A percentile compares a stretch with the other conserved stretches of the same genome.
Conservation (phyloP, 1,139 yeast genomes). For the Nadsonia commutata region DNA sequence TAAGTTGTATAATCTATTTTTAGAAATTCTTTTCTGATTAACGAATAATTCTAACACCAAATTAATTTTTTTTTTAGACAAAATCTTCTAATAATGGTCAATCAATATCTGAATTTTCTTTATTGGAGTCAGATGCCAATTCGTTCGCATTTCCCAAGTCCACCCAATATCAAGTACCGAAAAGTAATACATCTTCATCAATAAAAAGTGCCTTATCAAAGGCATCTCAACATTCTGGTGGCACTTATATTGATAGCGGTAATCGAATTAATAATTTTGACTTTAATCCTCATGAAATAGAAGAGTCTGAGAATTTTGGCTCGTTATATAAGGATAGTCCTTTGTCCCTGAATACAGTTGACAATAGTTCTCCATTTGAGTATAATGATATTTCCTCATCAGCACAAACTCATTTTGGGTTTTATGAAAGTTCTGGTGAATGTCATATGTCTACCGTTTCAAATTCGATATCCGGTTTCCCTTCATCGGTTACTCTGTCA, state of each 20-base stretch:
- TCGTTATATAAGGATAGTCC: not conserved
- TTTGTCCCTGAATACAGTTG: too few species aligned
- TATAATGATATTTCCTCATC: not conserved
- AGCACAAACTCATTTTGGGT: not conserved
- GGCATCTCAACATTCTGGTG: constrained; percentile 1
- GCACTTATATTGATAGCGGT: constrained; percentile 6
- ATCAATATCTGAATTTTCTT: too few species aligned
- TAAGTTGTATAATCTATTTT: not conserved
- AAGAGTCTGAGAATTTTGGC: not conserved
- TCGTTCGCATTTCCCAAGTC: not conserved
- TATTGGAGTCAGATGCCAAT: too few species aligned
- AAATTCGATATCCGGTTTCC: not conserved
- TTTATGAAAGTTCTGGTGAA: not conserved
- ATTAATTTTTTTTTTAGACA: too few species aligned
- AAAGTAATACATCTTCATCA: constrained; percentile 5
- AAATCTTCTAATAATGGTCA: too few species aligned
- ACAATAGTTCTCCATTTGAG: not conserved
- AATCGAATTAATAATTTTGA: constrained; percentile 11
- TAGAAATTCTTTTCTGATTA: not conserved
- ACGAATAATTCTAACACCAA: not conserved
- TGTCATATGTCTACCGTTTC: not conserved
- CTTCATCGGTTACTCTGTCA: not conserved
- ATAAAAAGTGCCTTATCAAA: constrained; percentile 5
- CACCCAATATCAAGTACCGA: not conserved
- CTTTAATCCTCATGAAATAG: not conserved